Evolutionary conservation across 495 filamentous ascomycete species (phyloP).

Genomic region (Apodospora peruviana): DNA sequence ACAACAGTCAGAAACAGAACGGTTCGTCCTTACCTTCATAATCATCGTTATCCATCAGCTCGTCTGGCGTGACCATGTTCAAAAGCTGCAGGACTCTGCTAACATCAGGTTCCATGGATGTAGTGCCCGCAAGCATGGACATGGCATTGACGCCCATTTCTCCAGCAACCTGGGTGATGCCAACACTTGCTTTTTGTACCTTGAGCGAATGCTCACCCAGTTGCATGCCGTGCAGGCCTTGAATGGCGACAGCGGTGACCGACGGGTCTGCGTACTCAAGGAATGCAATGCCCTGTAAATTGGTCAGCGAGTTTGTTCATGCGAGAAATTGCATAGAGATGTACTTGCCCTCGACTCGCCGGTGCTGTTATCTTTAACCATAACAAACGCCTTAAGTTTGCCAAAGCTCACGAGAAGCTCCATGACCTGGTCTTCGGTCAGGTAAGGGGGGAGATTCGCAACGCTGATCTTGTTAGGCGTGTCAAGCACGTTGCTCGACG

Average conservation of each 20-base stretch:
- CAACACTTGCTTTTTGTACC: slow-evolving; percentile 84
- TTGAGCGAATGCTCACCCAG: slow-evolving; percentile 80
- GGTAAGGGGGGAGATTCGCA: slow-evolving; percentile 77
- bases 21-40: slow-evolving; percentile 65
- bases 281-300: slow-evolving; percentile 81
- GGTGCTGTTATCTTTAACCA: slow-evolving; percentile 82
- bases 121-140: slow-evolving; percentile 96
- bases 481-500: slow-evolving; percentile 79
- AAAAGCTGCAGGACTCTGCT: slow-evolving; percentile 82
- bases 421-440: slow-evolving; percentile 83
- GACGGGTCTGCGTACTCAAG: slow-evolving; percentile 83
- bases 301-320: slow-evolving; percentile 11
- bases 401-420: slow-evolving; percentile 88
- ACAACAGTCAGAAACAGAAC: slow-evolving; percentile 11
- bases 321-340: background rate
- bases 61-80: slow-evolving; percentile 97
- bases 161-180: slow-evolving; percentile 81
- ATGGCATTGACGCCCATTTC: slow-evolving; percentile 98
- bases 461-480: slow-evolving; percentile 93
- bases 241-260: slow-evolving; percentile 77
- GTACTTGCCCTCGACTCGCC: slow-evolving; percentile 80
- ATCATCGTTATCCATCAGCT: slow-evolving; percentile 88
- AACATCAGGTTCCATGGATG: slow-evolving; percentile 66
- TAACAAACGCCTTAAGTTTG: slow-evolving; percentile 83
- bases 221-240: slow-evolving; percentile 88